Base-by-base conservation (phyloP, 1,139 yeast species). In the Scheffersomyces segobiensis region DNA sequence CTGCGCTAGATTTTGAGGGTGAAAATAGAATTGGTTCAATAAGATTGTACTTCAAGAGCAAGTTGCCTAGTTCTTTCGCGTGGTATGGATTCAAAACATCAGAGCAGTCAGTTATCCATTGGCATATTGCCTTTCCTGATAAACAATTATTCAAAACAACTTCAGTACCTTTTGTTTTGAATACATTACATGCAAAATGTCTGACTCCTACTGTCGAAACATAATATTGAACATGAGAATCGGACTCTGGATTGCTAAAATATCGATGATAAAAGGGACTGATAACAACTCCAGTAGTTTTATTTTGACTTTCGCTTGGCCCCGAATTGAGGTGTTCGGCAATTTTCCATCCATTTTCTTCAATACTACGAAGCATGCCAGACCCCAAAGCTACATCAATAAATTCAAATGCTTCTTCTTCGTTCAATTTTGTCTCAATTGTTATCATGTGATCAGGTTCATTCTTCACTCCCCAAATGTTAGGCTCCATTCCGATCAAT, bases 71-170 rank as follows among this genome's bases (percentile, higher is more conserved):
- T 17, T 82, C 82, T 0, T 77, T 67, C 0, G 95, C 97, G 61
- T 91, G 96, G 3, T 76, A 74, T 0, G 76, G 70, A 56, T 81
- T 79, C 61, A 87, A 72, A 1, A 88, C 77, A 67, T 91, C 96
- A 0, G 97, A 89, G 68, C 98, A 93, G 63, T 93, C 98, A 83
- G 88, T 81, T 19, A 93, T 67, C 97, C 98, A 95, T 67, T 92
- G 97, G 71, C 87, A 81, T 1, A 89, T 78, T 0, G 96, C 89
- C 65, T 90, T 89, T 0, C 98, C 97, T 0, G 91, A 81, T 60
- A 91, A 80, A 57, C 87, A 82, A 65, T 81, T 81, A 19, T 78
- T 76, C 2, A 82, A 67, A 7, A 55, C 56, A 1, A 71, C 63
- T 2, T 69, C 64, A 10, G 70, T 63, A 1, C 65, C 68, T 3